phyloP scores from a whole-genome alignment of 495 filamentous ascomycete genomes.

The Penicillium paradoxum region DNA sequence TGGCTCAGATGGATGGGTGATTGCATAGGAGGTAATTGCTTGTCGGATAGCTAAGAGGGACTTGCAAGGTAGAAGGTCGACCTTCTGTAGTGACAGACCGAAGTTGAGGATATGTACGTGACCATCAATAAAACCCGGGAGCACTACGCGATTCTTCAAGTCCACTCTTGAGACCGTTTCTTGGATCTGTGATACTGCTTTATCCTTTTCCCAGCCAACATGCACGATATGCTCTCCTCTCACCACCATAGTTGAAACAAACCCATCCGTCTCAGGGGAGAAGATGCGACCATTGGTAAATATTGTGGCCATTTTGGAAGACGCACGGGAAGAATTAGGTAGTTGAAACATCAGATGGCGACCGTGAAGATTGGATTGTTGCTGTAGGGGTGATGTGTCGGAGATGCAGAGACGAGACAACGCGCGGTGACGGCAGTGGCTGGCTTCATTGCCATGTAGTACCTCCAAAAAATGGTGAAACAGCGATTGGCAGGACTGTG shows the following conservation, averaged over 20 bases:
- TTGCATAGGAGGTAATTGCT: conserved; percentile 44
- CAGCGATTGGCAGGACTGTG: too few relatives aligned
- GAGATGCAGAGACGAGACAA: too few relatives aligned
- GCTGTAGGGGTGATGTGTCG: not conserved
- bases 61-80: conserved; percentile 47
- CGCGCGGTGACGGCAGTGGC: too few relatives aligned
- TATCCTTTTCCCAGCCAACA: conserved; percentile 37
- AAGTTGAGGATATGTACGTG: conserved; percentile 60
- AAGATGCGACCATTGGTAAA: conserved; percentile 35
- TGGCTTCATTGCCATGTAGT: too few relatives aligned
- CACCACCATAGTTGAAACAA: conserved; percentile 28
- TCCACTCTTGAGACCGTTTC: conserved; percentile 28
- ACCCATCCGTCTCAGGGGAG: not conserved
- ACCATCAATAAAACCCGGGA: conserved; percentile 60
- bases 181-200: conserved; percentile 7
- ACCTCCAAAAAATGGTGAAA: too few relatives aligned
- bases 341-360: not conserved
- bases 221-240: conserved; percentile 28
- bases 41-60: conserved; percentile 47
- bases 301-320: conserved; percentile 12
- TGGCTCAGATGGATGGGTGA: conserved; percentile 36
- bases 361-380: too few relatives aligned
- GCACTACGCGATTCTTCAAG: conserved; percentile 40
- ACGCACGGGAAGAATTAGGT: not conserved
- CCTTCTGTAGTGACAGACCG: conserved; percentile 53